Conservation (phyloP, 345 rosid genomes). For the Eucalyptus curtisii region DNA sequence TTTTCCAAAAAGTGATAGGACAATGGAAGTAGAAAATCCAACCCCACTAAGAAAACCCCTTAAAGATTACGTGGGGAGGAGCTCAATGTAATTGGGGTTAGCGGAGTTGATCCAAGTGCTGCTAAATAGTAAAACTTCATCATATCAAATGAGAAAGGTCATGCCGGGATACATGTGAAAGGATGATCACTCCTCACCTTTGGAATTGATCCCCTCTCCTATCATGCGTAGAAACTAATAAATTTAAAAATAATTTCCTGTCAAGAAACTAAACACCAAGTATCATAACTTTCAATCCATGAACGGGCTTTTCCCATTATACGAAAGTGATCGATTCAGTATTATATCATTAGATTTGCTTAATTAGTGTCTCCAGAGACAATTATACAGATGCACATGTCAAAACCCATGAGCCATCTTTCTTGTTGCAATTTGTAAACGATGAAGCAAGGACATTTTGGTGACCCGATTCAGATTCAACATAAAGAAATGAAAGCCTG, state of each 20-base stretch:
- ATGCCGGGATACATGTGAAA: too few species aligned
- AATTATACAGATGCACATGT: background rate
- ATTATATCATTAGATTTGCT: background rate
- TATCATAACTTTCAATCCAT: background rate
- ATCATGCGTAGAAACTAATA: background rate
- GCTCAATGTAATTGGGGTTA: background rate
- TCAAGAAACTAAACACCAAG: background rate
- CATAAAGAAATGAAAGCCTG: background rate
- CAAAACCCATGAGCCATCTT: background rate
- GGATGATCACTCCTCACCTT: background rate
- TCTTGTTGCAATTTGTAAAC: background rate
- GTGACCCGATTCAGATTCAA: background rate
- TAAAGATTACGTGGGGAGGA: background rate
- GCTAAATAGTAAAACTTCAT: background rate
- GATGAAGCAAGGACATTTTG: background rate
- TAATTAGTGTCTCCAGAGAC: background rate
- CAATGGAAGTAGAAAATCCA: background rate
- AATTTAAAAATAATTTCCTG: background rate
- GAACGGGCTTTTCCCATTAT: background rate
- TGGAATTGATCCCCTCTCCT: background rate
- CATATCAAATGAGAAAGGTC: background rate
- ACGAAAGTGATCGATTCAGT: background rate
- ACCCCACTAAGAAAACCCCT: background rate
- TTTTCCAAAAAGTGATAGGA: background rate
- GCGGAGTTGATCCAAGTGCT: background rate